A percentile compares a stretch with the other conserved stretches of the same genome.
phyloP scores from a whole-genome alignment of 2,329 filamentous ascomycete genomes.

The Calcarisporium arbuscula region DNA sequence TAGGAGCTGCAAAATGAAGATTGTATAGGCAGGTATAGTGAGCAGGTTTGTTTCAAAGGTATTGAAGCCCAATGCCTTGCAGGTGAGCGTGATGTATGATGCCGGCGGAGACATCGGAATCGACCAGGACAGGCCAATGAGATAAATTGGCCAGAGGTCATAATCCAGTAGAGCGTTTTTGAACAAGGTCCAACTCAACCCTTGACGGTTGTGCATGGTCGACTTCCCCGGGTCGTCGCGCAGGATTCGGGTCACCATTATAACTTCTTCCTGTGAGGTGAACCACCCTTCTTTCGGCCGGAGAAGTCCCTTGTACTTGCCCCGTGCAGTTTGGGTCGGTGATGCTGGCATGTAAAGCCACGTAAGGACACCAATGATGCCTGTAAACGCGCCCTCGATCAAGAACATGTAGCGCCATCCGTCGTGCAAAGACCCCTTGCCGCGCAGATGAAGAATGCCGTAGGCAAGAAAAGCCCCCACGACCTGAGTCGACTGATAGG shows the following conservation, averaged over 20 bases:
- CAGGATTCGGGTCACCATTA: conserved; percentile 50
- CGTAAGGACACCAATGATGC: conserved; percentile 8
- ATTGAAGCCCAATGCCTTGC: conserved; percentile 43
- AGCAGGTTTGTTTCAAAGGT: conserved; percentile 46
- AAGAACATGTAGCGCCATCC: conserved; percentile 14
- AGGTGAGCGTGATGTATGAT: conserved; percentile 46
- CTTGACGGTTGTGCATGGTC: conserved; percentile 52
- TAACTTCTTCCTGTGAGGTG: conserved; percentile 44
- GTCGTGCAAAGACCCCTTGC: no score
- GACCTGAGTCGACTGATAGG: conserved; percentile 18
- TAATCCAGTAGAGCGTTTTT: conserved; percentile 46
- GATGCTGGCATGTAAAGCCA: conserved; percentile 7
- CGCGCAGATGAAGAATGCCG: conserved; percentile 20
- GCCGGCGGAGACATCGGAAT: conserved; percentile 40
- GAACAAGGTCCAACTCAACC: conserved; percentile 39
- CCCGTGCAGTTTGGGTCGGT: conserved; percentile 7
- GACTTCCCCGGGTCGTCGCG: conserved; percentile 49
- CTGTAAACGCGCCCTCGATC: conserved; percentile 8
- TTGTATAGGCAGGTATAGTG: conserved; percentile 41
- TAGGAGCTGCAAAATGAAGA: conserved; percentile 33
- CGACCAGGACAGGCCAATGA: conserved; percentile 39
- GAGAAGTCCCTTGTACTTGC: conserved; percentile 10
- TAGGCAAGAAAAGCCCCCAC: conserved; percentile 19
- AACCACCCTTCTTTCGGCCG: conserved; percentile 44
- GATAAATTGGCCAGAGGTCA: conserved; percentile 49